Percentiles rank a stretch among this genome's conserved stretches.
Conservation (phyloP, 352 stramenopile species). For the Aphanomyces invadans region DNA sequence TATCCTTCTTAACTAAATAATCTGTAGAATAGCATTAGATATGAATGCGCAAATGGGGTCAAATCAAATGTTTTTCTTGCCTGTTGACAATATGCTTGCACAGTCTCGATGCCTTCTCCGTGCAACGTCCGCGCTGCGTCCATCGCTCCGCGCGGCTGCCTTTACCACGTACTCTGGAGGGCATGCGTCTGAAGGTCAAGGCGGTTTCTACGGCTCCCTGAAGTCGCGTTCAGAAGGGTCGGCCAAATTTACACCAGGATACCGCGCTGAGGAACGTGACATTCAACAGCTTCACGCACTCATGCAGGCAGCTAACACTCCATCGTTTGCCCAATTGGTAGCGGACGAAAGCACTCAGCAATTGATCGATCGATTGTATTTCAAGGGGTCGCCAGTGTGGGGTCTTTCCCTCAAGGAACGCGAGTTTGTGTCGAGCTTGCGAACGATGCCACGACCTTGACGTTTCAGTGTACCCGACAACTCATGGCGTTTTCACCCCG, state of each 20-base stretch:
- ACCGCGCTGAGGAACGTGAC: constrained; percentile 55
- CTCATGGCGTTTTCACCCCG: too few relatives aligned
- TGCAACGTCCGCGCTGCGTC: neutral
- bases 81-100: neutral
- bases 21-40: too few relatives aligned
- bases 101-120: neutral
- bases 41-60: too few relatives aligned
- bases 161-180: constrained; percentile 83
- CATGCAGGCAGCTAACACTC: constrained; percentile 39
- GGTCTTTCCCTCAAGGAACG: constrained; percentile 62
- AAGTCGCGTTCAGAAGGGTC: constrained; percentile 65
- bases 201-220: constrained; percentile 85
- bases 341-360: constrained; percentile 33
- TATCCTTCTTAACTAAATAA: too few relatives aligned
- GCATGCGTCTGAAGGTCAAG: constrained; percentile 82
- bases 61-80: too few relatives aligned
- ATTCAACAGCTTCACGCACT: constrained; percentile 46
- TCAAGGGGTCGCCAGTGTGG: constrained; percentile 67
- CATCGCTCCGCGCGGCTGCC: neutral
- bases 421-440: constrained; percentile 59
- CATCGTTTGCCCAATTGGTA: constrained; percentile 33
- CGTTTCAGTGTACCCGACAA: neutral
- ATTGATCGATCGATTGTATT: constrained; percentile 55
- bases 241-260: constrained; percentile 54
- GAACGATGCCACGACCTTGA: neutral